Evolutionary conservation across 1,139 yeast genomes (phyloP).

Genomic region (Suhomyces taliae): DNA sequence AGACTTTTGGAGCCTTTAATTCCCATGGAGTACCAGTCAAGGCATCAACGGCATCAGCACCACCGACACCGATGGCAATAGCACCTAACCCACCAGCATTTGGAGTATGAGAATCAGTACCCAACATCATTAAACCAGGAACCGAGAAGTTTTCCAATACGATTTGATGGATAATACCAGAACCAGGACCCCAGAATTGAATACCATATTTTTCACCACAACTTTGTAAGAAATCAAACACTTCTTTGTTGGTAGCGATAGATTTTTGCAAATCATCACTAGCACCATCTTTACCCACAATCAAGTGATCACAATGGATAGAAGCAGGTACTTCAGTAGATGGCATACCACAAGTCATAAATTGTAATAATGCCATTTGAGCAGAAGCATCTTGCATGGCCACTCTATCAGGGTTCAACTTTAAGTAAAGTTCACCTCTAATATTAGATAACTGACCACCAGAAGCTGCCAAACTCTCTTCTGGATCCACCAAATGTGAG

Average conservation of each 20-base stretch:
- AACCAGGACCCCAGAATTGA: constrained; percentile 99
- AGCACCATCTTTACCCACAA: constrained; percentile 94
- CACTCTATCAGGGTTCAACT: constrained; percentile 94
- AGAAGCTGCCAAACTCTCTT: constrained; percentile 61
- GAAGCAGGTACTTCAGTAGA: constrained; percentile 90
- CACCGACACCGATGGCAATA: constrained; percentile 97
- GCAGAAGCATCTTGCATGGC: constrained; percentile 99
- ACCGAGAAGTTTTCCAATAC: constrained; percentile 93
- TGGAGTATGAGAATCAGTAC: constrained; percentile 97
- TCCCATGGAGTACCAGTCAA: constrained; percentile 99
- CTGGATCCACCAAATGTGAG: constrained; percentile 86
- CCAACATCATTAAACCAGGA: constrained; percentile 94
- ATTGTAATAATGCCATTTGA: constrained; percentile 94
- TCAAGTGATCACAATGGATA: constrained; percentile 95
- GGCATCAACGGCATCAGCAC: constrained; percentile 98
- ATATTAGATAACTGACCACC: constrained; percentile 53
- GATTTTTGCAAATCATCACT: constrained; percentile 71
- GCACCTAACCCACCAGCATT: constrained; percentile 98
- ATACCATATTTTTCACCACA: constrained; percentile 93
- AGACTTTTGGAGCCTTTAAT: constrained; percentile 88
- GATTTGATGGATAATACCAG: constrained; percentile 97
- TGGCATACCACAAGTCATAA: constrained; percentile 92
- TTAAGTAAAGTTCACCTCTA: constrained; percentile 83
- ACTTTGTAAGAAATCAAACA: constrained; percentile 85
- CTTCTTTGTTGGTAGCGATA: constrained; percentile 85